A percentile compares a stretch with the other conserved stretches of the same genome.
These are phyloP conservation scores for Fusarium sp. DNA, from an alignment of 2,329 filamentous ascomycete species.

Conservation along the genomic window DNA sequence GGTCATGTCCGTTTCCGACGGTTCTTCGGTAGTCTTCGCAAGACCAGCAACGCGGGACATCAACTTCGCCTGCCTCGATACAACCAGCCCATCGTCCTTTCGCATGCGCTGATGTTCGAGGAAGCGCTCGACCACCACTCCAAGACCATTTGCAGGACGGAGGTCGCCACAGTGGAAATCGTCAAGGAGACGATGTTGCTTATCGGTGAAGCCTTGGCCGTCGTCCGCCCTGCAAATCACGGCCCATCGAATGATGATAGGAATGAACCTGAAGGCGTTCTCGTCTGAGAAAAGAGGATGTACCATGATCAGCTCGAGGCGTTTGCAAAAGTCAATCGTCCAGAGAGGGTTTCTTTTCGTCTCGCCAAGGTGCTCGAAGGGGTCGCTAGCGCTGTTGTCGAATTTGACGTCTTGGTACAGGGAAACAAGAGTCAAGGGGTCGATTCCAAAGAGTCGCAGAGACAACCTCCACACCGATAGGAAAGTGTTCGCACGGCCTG, in stretches of 20 bases:
- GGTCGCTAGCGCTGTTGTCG: background rate
- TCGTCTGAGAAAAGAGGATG: background rate
- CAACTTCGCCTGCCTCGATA: background rate
- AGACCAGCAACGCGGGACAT: background rate
- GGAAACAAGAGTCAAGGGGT: background rate
- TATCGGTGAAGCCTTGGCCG: background rate
- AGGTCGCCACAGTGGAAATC: background rate
- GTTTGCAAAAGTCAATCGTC: background rate
- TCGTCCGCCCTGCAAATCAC: background rate
- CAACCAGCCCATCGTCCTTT: rapidly evolving
- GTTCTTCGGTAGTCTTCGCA: rapidly evolving
- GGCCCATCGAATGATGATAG: background rate
- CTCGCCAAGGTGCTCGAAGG: background rate
- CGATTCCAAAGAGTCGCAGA: background rate
- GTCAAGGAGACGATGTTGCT: background rate
- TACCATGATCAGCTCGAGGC: background rate
- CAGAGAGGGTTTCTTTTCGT: background rate
- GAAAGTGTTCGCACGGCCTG: background rate
- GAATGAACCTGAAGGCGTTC: background rate
- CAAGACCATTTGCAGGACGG: rapidly evolving
- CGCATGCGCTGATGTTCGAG: background rate
- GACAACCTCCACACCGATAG: background rate
- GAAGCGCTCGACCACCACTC: background rate
- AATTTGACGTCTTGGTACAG: background rate
- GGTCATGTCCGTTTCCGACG: background rate